Evolutionary conservation across 108 stramenopile species (phyloP).

Genomic region (Nitzschia sp.): DNA sequence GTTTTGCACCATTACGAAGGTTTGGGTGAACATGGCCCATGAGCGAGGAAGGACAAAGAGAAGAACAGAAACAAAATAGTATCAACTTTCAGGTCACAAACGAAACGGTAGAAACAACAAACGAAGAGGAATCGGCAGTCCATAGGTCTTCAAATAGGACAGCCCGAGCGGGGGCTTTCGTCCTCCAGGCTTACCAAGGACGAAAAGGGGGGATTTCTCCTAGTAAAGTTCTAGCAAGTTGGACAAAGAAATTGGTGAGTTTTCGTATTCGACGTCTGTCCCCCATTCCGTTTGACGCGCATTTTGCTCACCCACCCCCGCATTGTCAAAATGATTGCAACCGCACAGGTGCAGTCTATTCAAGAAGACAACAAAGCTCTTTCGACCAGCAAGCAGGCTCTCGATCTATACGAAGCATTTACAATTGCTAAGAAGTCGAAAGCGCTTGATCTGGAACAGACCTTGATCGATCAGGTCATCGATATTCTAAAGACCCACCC

Average conservation of each 20-base stretch:
- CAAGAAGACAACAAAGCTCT: constrained; percentile 14
- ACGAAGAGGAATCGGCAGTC: constrained; percentile 26
- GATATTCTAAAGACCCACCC: constrained; percentile 34
- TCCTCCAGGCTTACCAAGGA: constrained; percentile 51
- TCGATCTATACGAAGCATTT: constrained; percentile 28
- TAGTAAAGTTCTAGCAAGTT: constrained; percentile 38
- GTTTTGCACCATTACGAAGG: not conserved
- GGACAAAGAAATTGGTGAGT: constrained; percentile 54
- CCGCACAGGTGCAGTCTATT: constrained; percentile 17
- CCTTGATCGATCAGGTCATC: constrained; percentile 27
- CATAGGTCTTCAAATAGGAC: constrained; percentile 26
- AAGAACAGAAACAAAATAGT: constrained; percentile 35
- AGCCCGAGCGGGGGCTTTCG: constrained; percentile 54
- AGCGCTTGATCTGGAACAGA: constrained; percentile 32
- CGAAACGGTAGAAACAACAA: constrained; percentile 14
- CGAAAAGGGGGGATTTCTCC: constrained; percentile 45
- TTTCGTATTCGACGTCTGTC: constrained; percentile 30
- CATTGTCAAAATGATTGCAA: not conserved
- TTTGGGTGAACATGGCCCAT: constrained; percentile 73
- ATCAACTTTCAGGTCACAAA: constrained; percentile 23
- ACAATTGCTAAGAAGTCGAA: constrained; percentile 12
- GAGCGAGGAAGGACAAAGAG: constrained; percentile 55
- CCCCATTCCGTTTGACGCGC: not conserved
- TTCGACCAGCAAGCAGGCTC: constrained; percentile 19
- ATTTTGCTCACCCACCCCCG: not conserved